Base-by-base conservation (phyloP, 495 filamentous ascomycete species). In the Achaetomiella virescens region DNA sequence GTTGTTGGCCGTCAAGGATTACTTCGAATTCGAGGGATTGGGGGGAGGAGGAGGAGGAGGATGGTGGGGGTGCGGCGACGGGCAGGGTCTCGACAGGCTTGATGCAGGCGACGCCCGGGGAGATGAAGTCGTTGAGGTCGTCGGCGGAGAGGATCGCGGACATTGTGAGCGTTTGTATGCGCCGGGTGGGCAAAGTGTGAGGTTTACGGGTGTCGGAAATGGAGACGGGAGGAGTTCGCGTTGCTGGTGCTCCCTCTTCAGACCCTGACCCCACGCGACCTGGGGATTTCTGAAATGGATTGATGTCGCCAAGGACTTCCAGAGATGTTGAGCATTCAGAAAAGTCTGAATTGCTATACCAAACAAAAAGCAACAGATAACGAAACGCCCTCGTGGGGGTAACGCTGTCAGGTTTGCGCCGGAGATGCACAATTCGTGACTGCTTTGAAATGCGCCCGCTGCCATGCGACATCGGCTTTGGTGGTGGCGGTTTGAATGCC, bases 111-210 rank as follows among this genome's bases (percentile, higher is more conserved):
- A 98, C 90, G 35, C 93, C 93, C 7, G 93, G 93, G 29, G 87
- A 91, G 66, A 98, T 98, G 75, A 98, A 98, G 77, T 98, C 93
- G 75, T 98, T 98, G 57, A 98, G 78, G 70, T 96, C 90, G 73
- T 97, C 91, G 58, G 87, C 89, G 48, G 91, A 97, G 55, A 98
- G 85, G 58, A 98, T 97, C 25, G 93, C 93, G 59, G 87, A 92
- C 92, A 97, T 97, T 54, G 67, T 78, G 66, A 37, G 55, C 25
- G 22, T 14, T 8, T 18, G n/a, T n/a, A n/a, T n/a, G n/a, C n/a
- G n/a, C n/a, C n/a, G n/a, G n/a, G n/a, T n/a, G n/a, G n/a, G n/a
- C n/a, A n/a, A n/a, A n/a, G 27, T 31, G 27, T 4, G 27, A 31
- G 27, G n/a, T n/a, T n/a, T n/a, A n/a, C n/a, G 27, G 27, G 27